phyloP scores from a whole-genome alignment of 2,329 filamentous ascomycete genomes.

The Xylaria sp. region DNA sequence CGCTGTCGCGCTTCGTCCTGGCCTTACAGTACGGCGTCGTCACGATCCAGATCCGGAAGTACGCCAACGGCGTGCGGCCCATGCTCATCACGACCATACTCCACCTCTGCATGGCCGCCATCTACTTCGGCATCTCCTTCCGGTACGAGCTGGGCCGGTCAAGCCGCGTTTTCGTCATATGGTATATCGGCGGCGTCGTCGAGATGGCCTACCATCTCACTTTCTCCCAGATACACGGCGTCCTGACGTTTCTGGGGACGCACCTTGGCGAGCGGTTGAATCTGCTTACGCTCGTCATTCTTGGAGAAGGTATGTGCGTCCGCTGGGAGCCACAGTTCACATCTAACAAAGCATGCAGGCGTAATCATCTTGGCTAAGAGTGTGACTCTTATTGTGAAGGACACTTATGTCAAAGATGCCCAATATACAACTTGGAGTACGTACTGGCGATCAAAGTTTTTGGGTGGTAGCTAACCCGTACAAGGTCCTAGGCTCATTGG shows the following conservation, averaged over 20 bases:
- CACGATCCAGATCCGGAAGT: slow-evolving; percentile 47
- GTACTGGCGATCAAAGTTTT: not conserved
- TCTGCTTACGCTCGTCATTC: slow-evolving; percentile 66
- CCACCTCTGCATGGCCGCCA: slow-evolving; percentile 39
- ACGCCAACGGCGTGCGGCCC: slow-evolving; percentile 40
- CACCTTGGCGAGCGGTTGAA: slow-evolving; percentile 67
- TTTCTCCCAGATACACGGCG: slow-evolving; percentile 57
- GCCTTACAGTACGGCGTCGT: slow-evolving; percentile 56
- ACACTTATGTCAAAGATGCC: slow-evolving; percentile 44
- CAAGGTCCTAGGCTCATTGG: slow-evolving; percentile 44
- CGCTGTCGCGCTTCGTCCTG: slow-evolving; percentile 56
- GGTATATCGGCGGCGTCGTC: slow-evolving; percentile 58
- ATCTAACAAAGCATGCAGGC: slow-evolving; percentile 17
- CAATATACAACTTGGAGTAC: slow-evolving; percentile 29
- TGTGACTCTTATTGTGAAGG: slow-evolving; percentile 54
- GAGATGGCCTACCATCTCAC: slow-evolving; percentile 57
- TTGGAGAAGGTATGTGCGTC: slow-evolving; percentile 56
- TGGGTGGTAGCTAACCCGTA: slow-evolving; percentile 11
- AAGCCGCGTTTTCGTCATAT: slow-evolving; percentile 42
- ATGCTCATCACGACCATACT: slow-evolving; percentile 41
- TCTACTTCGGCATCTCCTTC: slow-evolving; percentile 48
- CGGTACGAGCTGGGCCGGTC: slow-evolving; percentile 38
- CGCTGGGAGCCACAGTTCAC: not conserved
- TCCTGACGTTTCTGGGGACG: slow-evolving; percentile 64
- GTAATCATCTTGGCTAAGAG: slow-evolving; percentile 59